Base-by-base conservation (phyloP, 805 yeast species). In the Kodamaea nitidulidarum region DNA sequence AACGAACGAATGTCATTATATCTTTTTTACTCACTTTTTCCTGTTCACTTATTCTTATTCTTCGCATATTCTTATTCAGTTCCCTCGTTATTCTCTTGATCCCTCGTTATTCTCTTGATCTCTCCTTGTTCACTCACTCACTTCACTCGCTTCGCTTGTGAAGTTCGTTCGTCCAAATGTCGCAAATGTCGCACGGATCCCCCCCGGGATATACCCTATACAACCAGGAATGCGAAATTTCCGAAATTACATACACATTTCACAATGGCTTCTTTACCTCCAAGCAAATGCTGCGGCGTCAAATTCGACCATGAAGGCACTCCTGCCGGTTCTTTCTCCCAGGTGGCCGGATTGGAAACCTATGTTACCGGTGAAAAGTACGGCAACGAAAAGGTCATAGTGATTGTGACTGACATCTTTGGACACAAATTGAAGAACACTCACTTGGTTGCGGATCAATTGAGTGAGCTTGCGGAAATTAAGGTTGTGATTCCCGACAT, bases 401-500 rank as follows among this genome's bases (percentile, higher is more conserved):
- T 61, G 14, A 50, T 61, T 25, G 27, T 54, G 26, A 51, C 63
- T 27, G 67, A 61, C 33, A 45, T 59, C 39, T 55, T 41, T 38
- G 66, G 67, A 24, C 38, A 59, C 54, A 51, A 49, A 38, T 49
- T 47, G 44, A 52, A 52, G 43, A 61, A 61, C 47, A 49, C 47
- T 27, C 47, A 44, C 37, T 52, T 61, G 48, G 47, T 58, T 30
- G 67, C 65, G 8, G 65, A 61, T 42, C 41, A 46, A 26, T 44
- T 61, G 17, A 31, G 50, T 24, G 33, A 38, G 10, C 9, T 30
- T 11, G 40, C 43, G 6, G 36, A 43, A 10, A 45, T 54, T 36
- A 46, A 49, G 38, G 65, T 60, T 1, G 43, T 55, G 29, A 30
- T 61, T 32, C 67, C 67, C 9, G 67, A 61, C 45, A 49, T 60